Conservation (phyloP, 768 basidiomycete genomes). For the Xanthoconium purpureum region DNA sequence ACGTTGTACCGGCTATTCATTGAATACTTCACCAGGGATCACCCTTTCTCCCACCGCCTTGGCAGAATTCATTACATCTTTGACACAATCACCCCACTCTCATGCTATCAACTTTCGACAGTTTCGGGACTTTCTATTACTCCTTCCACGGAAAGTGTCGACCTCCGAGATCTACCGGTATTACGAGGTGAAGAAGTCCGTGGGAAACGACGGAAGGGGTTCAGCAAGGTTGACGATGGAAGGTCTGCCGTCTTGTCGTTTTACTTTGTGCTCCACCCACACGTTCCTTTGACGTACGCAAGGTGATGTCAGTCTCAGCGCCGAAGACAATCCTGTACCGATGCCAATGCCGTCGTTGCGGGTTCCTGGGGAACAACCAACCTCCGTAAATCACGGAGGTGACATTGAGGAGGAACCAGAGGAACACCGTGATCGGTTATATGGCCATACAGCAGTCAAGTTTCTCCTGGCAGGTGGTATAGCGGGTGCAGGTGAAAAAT, state of each 20-base stretch:
- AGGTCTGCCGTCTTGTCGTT: constrained; percentile 46
- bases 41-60: constrained; percentile 65
- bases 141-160: constrained; percentile 78
- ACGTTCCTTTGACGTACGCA: constrained; percentile 25
- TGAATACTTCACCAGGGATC: constrained; percentile 53
- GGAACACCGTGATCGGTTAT: constrained; percentile 59
- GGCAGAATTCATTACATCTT: constrained; percentile 74
- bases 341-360: constrained; percentile 30
- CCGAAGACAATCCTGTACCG: constrained; percentile 58
- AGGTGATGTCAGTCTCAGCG: constrained; percentile 79
- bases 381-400: constrained; percentile 32
- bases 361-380: constrained; percentile 12
- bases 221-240: constrained; percentile 85
- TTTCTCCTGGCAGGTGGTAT: constrained; percentile 93
- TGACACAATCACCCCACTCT: constrained; percentile 70
- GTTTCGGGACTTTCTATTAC: constrained; percentile 86
- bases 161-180: constrained; percentile 83
- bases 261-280: constrained; percentile 16
- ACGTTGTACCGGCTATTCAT: constrained; percentile 14
- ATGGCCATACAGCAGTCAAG: constrained; percentile 71
- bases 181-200: constrained; percentile 65
- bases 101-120: constrained; percentile 75
- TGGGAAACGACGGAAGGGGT: constrained; percentile 75
- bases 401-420: constrained; percentile 57
- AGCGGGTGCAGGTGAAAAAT: constrained; percentile 80